phyloP scores from a whole-genome alignment of 2,329 filamentous ascomycete genomes.

The Hortaea werneckii region DNA sequence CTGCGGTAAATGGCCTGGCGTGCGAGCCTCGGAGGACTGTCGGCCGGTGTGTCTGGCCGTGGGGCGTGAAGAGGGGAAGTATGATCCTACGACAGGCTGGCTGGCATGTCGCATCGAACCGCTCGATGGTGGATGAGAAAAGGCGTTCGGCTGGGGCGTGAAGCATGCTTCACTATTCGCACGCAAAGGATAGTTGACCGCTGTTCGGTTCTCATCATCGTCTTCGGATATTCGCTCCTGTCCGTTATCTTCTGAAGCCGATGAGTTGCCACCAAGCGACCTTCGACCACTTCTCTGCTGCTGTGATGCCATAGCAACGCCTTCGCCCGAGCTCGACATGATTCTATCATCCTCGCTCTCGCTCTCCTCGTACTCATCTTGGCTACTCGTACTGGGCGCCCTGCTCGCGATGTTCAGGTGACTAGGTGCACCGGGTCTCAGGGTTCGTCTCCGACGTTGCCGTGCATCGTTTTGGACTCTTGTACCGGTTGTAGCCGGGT shows the following conservation, averaged over 20 bases:
- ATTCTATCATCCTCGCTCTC: constrained; percentile 77
- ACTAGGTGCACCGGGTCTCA: constrained; percentile 32
- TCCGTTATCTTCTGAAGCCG: background rate
- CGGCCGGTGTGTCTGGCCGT: constrained; percentile 19
- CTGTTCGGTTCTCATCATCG: constrained; percentile 72
- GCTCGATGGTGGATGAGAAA: constrained; percentile 67
- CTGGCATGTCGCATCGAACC: constrained; percentile 38
- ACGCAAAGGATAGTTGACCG: constrained; percentile 52
- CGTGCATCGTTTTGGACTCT: constrained; percentile 59
- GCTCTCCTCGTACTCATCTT: constrained; percentile 90
- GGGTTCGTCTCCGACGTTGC: constrained; percentile 45
- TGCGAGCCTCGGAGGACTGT: constrained; percentile 21
- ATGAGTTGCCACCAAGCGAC: background rate
- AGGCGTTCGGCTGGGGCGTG: constrained; percentile 82
- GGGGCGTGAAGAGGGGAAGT: constrained; percentile 31
- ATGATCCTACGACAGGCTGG: constrained; percentile 36
- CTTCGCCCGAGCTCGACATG: constrained; percentile 55
- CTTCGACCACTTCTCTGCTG: constrained; percentile 16
- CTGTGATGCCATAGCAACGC: constrained; percentile 26
- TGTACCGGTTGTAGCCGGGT: constrained; percentile 83
- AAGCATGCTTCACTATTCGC: constrained; percentile 46
- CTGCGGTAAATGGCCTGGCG: constrained; percentile 42
- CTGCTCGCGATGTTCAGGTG: constrained; percentile 32
- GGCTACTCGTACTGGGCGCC: constrained; percentile 55
- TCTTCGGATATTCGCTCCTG: constrained; percentile 26